These are phyloP conservation scores for Vitis hybrid DNA, from an alignment of 177 flowering plant genomes.

Conservation along the genomic window DNA sequence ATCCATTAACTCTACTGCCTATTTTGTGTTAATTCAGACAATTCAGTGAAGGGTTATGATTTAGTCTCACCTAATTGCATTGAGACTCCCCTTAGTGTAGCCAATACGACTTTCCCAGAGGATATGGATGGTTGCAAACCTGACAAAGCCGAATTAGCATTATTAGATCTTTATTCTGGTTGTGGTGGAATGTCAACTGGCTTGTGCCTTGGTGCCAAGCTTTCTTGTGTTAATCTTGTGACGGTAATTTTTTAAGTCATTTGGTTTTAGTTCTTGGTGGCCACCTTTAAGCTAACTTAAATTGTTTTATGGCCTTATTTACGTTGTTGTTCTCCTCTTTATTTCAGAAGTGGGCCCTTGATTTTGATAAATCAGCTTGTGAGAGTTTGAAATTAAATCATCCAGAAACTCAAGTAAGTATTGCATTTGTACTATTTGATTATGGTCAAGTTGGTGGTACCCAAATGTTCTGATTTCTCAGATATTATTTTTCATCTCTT, in stretches of 20 bases:
- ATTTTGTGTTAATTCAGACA: conserved; percentile 20
- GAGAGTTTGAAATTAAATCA: conserved; percentile 80
- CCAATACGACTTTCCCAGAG: conserved; percentile 14
- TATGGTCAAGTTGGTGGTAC: not conserved
- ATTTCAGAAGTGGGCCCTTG: conserved; percentile 88
- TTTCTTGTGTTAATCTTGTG: conserved; percentile 57
- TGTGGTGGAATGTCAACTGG: conserved; percentile 99
- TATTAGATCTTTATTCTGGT: conserved; percentile 84
- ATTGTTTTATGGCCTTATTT: not conserved
- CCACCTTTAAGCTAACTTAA: too few species aligned
- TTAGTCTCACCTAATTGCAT: conserved; percentile 23
- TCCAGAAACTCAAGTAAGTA: conserved; percentile 69
- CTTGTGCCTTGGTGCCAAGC: conserved; percentile 76
- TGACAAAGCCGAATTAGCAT: conserved; percentile 37
- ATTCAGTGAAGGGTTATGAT: conserved; percentile 21
- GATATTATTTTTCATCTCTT: conserved; percentile 4
- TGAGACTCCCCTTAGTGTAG: conserved; percentile 17
- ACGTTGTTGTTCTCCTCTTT: not conserved
- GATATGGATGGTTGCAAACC: conserved; percentile 17
- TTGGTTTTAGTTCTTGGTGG: not conserved
- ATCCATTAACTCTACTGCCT: too few species aligned
- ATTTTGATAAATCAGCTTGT: conserved; percentile 62
- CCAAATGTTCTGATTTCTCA: not conserved
- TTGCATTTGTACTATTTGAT: not conserved
- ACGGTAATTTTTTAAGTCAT: conserved; percentile 47